Percentiles rank a stretch among this genome's conserved stretches.
These are phyloP conservation scores for Udeniomyces megalosporus DNA, from an alignment of 768 basidiomycete genomes.

Conservation along the genomic window DNA sequence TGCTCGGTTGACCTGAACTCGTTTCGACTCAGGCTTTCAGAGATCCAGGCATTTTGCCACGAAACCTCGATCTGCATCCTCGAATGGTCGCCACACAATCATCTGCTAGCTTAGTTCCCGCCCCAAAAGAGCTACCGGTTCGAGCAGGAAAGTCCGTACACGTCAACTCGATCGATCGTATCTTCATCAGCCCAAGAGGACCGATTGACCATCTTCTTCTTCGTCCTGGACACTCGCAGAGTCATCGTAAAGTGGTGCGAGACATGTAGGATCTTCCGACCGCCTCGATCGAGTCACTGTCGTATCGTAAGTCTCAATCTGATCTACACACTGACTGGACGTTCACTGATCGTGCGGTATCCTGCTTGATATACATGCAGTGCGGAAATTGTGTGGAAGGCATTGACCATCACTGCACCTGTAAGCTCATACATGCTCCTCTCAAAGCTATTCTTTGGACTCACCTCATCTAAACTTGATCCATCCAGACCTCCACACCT, in stretches of 20 bases:
- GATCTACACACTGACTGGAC: too few relatives aligned
- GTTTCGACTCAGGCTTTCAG: conserved; percentile 41
- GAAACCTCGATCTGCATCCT: conserved; percentile 70
- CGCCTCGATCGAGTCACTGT: conserved; percentile 88
- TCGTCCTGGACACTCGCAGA: too few relatives aligned
- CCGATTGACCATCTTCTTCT: not conserved
- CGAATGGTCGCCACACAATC: conserved; percentile 46
- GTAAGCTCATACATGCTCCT: too few relatives aligned
- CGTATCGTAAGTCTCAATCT: conserved; percentile 57
- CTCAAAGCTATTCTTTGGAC: not conserved
- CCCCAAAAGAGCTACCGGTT: conserved; percentile 68
- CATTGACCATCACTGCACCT: conserved; percentile 36
- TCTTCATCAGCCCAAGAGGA: not conserved
- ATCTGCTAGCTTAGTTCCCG: conserved; percentile 44
- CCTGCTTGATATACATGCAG: conserved; percentile 31
- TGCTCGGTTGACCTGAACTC: too few relatives aligned
- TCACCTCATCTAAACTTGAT: not conserved
- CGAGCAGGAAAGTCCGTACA: conserved; percentile 52
- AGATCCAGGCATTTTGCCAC: conserved; percentile 79
- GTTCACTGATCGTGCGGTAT: not conserved
- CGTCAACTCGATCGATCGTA: not conserved
- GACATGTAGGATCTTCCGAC: conserved; percentile 82
- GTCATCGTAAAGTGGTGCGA: conserved; percentile 86
- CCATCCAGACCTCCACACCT: conserved; percentile 53
- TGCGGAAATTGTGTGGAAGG: conserved; percentile 96